A percentile compares a stretch with the other conserved stretches of the same genome.
Evolutionary conservation across 2,329 filamentous ascomycete genomes (phyloP).

Genomic region (Neonectria coccinea): DNA sequence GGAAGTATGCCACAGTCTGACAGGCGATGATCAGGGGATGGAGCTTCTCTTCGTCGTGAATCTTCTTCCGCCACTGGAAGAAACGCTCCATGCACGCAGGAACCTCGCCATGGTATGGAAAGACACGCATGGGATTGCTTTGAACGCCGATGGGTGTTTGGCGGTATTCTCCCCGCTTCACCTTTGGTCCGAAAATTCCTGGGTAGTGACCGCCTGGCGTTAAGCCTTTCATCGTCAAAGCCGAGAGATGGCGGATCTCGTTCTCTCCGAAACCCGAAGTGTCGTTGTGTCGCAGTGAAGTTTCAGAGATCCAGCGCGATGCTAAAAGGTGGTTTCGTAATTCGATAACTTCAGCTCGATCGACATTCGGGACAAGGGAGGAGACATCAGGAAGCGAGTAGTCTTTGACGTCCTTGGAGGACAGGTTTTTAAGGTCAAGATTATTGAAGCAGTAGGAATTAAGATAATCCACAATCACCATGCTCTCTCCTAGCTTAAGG

Average conservation of each 20-base stretch:
- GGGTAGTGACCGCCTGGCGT: background rate
- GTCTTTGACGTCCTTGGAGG: background rate
- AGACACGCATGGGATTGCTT: conserved; percentile 5
- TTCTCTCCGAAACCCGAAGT: background rate
- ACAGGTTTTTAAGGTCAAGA: background rate
- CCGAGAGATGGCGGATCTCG: conserved; percentile 8
- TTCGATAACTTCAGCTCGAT: conserved; percentile 8
- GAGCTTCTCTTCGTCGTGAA: conserved; percentile 3
- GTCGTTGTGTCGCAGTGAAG: background rate
- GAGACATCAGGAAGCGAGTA: background rate
- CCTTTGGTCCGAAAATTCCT: conserved; percentile 2
- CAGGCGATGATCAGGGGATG: conserved; percentile 11
- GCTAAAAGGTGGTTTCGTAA: conserved; percentile 16
- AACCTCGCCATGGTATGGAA: conserved; percentile 8
- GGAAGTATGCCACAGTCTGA: conserved; percentile 15
- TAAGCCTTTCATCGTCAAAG: conserved; percentile 5
- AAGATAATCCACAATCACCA: background rate
- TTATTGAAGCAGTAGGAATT: background rate
- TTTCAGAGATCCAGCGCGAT: conserved; percentile 13
- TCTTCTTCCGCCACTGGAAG: conserved; percentile 12
- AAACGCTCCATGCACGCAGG: conserved; percentile 16
- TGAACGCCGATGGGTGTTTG: background rate
- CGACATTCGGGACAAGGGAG: background rate
- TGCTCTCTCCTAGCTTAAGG: background rate
- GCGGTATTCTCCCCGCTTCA: conserved; percentile 11